A percentile compares a stretch with the other conserved stretches of the same genome.
These are phyloP conservation scores for Thermothelomyces thermophilus DNA, from an alignment of 2,329 filamentous ascomycete species.

Conservation along the genomic window DNA sequence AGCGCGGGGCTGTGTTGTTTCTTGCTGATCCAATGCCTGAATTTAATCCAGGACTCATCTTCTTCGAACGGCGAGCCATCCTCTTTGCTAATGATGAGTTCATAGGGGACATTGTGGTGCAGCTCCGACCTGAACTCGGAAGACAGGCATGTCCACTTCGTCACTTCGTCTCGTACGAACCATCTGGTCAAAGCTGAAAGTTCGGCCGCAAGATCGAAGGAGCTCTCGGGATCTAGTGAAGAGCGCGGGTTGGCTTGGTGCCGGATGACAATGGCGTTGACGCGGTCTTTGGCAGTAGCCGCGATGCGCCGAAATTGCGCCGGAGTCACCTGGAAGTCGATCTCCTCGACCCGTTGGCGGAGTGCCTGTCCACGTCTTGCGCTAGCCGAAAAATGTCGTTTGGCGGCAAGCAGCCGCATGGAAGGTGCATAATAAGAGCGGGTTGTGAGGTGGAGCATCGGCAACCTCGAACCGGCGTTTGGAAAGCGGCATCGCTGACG, in stretches of 20 bases:
- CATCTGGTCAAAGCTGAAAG: conserved; percentile 46
- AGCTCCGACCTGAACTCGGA: conserved; percentile 30
- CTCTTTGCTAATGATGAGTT: conserved; percentile 26
- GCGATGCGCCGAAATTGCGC: conserved; percentile 45
- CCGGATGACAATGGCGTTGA: conserved; percentile 42
- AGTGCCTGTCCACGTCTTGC: neutral
- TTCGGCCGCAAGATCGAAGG: neutral
- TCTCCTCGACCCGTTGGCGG: neutral
- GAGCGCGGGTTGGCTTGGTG: conserved; percentile 14
- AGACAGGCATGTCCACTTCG: too few relatives aligned
- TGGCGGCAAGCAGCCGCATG: neutral
- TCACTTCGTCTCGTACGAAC: too few relatives aligned
- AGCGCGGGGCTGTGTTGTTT: too few relatives aligned
- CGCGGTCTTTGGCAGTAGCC: conserved; percentile 37
- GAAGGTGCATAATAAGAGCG: neutral
- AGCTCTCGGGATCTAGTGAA: neutral
- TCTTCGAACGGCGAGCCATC: too few relatives aligned
- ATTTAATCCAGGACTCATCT: too few relatives aligned
- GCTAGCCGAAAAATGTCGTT: neutral
- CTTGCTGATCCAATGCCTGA: too few relatives aligned
- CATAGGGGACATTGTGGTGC: conserved; percentile 34
- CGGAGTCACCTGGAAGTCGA: neutral
- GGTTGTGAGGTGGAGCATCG: neutral
- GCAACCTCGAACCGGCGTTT: neutral
- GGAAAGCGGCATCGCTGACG: neutral